Evolutionary conservation across 768 basidiomycete genomes (phyloP).

Genomic region (Omphalotus guepiniiformis): DNA sequence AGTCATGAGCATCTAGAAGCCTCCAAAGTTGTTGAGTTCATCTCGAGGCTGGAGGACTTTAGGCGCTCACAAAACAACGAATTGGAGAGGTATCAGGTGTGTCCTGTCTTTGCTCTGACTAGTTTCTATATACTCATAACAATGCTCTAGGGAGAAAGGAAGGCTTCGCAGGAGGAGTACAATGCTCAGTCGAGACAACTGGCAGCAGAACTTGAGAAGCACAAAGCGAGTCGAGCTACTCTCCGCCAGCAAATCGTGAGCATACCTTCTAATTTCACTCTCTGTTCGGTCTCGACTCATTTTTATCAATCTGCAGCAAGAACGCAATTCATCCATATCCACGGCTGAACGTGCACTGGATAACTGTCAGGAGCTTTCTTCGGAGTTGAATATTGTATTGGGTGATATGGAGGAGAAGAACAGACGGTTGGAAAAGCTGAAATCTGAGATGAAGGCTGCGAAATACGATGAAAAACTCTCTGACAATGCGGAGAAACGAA

Average conservation of each 20-base stretch:
- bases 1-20: constrained; percentile 65
- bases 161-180: constrained; percentile 59
- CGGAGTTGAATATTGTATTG: constrained; percentile 48
- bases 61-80: constrained; percentile 59
- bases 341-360: constrained; percentile 55
- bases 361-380: constrained; percentile 46
- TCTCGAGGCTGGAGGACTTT: constrained; percentile 57
- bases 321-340: constrained; percentile 48
- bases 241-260: constrained; percentile 58
- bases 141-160: constrained; percentile 46
- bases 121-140: background rate
- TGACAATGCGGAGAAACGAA: constrained; percentile 50
- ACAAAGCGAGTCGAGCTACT: constrained; percentile 28
- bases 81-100: constrained; percentile 66
- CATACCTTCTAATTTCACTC: constrained; percentile 2
- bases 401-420: constrained; percentile 71
- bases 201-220: constrained; percentile 47
- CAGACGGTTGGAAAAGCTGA: constrained; percentile 53
- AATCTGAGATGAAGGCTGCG: constrained; percentile 50
- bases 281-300: background rate
- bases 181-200: constrained; percentile 53
- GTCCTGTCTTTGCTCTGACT: background rate
- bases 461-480: constrained; percentile 62
- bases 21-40: constrained; percentile 71
- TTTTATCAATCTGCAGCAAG: constrained; percentile 33